phyloP scores from a whole-genome alignment of 176 grass and related monocot species.

The Pharus latifolius region DNA sequence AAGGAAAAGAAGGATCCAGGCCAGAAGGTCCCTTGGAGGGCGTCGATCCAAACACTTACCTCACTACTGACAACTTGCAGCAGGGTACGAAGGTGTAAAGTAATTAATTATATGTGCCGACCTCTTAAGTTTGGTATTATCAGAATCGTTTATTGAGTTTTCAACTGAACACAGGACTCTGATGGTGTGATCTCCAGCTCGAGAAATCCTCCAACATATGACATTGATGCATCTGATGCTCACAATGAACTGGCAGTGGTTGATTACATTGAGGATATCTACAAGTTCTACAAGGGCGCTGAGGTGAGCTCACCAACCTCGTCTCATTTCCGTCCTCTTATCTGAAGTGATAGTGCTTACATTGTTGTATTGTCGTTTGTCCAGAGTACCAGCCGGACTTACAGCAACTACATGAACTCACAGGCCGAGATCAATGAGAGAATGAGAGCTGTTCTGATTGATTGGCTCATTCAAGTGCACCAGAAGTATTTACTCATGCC shows the following conservation, averaged over 20 bases:
- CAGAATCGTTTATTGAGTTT: not conserved
- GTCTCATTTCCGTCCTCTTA: not conserved
- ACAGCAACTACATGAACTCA: constrained; percentile 42
- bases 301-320: constrained; percentile 40
- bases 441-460: constrained; percentile 64
- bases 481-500: constrained; percentile 61
- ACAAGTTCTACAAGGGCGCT: constrained; percentile 57
- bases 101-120: not conserved
- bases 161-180: constrained; percentile 26
- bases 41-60: not conserved
- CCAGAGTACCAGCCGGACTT: constrained; percentile 36
- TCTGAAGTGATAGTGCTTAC: not conserved
- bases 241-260: constrained; percentile 63
- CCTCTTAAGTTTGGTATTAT: not conserved
- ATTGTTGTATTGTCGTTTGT: constrained; percentile 15
- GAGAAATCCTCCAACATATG: constrained; percentile 10
- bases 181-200: constrained; percentile 19
- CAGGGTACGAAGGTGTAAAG: constrained; percentile 22
- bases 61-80: constrained; percentile 24
- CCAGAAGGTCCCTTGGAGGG: constrained; percentile 1
- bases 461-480: constrained; percentile 72
- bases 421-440: constrained; percentile 49
- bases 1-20: constrained; percentile 23
- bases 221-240: constrained; percentile 58
- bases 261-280: constrained; percentile 74